Base-by-base conservation (phyloP, 805 yeast species). In the Saturnispora kantuleensis region DNA sequence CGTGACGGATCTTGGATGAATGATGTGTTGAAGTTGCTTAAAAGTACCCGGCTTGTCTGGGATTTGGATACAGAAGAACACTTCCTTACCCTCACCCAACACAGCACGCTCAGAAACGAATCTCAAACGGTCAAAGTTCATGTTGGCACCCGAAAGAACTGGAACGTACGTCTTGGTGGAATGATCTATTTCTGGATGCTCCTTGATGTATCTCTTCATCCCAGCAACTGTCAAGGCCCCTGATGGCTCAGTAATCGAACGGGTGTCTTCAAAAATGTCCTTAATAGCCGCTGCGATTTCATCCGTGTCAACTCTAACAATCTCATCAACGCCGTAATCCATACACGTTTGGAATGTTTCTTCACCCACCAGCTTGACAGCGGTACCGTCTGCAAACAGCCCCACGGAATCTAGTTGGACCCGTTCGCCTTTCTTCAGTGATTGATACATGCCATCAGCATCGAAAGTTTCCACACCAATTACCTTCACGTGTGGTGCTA, bases 141-240 rank as follows among this genome's bases (percentile, higher is more conserved):
- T 89, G 65, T 93, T 93, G 31, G 99, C 99, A 47, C 99, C 99
- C 16, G 95, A 83, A 46, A 93, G 70, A 17, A 93, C 73, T 6
- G 97, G 90, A 34, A 85, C 82, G 56, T 86, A 88, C 1, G 86
- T 79, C 50, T 79, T 75, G 40, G 70, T 65, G 4, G 78, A 66
- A 56, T 84, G 94, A 55, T 83, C 84, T 34, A 79, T 70, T 44
- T 83, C 85, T 8, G 85, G 83, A 54, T 82, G 79, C 21, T 65
- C 60, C 18, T 74, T 70, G 33, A 90, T 73, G 60, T 88, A 93
- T 56, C 81, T 81, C 59, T 86, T 87, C 71, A 89, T 64, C 44
- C 97, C 99, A 2, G 99, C 98, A 39, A 90, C 96, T 3, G 94
- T 71, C 63, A 94, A 73, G 0, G 98, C 98, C 52, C 99, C 99